phyloP scores from a whole-genome alignment of 2,329 filamentous ascomycete genomes.

The Chlorencoelia australis region DNA sequence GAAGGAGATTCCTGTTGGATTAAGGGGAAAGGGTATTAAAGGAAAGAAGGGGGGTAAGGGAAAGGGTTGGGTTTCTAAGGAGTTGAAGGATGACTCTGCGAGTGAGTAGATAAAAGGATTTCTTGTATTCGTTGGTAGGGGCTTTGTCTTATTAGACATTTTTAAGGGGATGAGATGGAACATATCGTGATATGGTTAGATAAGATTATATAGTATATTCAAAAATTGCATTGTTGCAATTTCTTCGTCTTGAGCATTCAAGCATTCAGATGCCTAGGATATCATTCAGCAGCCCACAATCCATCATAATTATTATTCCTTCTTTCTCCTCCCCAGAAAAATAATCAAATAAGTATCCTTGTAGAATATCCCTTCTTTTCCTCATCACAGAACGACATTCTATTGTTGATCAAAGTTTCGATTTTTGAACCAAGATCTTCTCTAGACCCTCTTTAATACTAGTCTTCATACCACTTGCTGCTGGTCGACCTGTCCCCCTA shows the following conservation, averaged over 20 bases:
- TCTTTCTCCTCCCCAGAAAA: neutral
- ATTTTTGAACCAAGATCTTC: slow-evolving; percentile 36
- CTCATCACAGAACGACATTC: too few species aligned
- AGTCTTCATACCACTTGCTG: slow-evolving; percentile 50
- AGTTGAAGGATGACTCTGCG: slow-evolving; percentile 17
- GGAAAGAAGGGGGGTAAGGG: slow-evolving; percentile 28
- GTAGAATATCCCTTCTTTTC: too few species aligned
- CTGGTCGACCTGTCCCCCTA: slow-evolving; percentile 58
- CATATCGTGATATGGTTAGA: too few species aligned
- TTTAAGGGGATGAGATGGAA: too few species aligned
- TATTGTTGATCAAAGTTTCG: slow-evolving; percentile 25
- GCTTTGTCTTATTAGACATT: too few species aligned
- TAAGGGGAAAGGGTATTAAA: slow-evolving; percentile 34
- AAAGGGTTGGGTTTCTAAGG: slow-evolving; percentile 27
- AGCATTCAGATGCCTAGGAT: neutral
- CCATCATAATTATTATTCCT: too few species aligned
- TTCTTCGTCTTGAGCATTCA: neutral
- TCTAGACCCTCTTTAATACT: slow-evolving; percentile 49
- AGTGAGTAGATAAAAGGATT: neutral
- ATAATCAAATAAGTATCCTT: neutral
- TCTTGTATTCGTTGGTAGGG: too few species aligned
- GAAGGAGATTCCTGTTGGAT: slow-evolving; percentile 33
- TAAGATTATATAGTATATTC: too few species aligned
- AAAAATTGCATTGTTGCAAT: neutral
- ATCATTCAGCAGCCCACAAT: too few species aligned